Percentiles rank a stretch among this genome's conserved stretches.
Evolutionary conservation across 257 asterid genomes (phyloP).

Genomic region (Plantago ovata): DNA sequence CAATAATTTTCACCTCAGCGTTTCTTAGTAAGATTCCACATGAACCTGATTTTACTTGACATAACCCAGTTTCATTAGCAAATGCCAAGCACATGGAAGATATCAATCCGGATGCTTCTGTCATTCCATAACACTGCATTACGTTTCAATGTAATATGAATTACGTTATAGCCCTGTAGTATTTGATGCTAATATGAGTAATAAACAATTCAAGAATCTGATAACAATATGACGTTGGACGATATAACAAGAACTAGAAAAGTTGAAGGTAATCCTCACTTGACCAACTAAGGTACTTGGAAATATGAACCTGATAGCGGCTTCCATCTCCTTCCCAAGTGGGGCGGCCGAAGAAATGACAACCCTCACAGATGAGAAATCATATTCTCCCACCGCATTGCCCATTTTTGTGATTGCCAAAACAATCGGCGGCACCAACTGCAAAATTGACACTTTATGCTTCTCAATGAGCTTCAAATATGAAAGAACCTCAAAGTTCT

Average conservation of each 20-base stretch:
- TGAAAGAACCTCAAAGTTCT: too few relatives aligned
- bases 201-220: too few relatives aligned
- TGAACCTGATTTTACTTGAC: conserved; percentile 75
- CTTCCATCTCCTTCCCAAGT: conserved; percentile 88
- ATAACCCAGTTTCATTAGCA: conserved; percentile 69
- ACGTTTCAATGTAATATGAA: background rate
- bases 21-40: conserved; percentile 86
- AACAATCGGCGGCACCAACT: conserved; percentile 91
- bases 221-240: too few relatives aligned
- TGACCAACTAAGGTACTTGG: conserved; percentile 82
- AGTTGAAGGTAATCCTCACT: conserved; percentile 28
- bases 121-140: conserved; percentile 88
- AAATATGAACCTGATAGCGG: conserved; percentile 60
- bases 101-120: conserved; percentile 91
- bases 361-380: conserved; percentile 68
- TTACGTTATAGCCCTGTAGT: too few relatives aligned
- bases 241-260: background rate
- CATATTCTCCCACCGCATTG: conserved; percentile 56
- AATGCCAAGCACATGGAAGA: conserved; percentile 81
- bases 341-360: conserved; percentile 99
- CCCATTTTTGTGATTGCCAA: conserved; percentile 72
- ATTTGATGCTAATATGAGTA: too few relatives aligned
- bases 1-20: conserved; percentile 83
- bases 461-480: too few relatives aligned
- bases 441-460: too few relatives aligned